These are phyloP conservation scores for Kodamaea jinghongensis DNA, from an alignment of 805 yeast species.

Conservation along the genomic window DNA sequence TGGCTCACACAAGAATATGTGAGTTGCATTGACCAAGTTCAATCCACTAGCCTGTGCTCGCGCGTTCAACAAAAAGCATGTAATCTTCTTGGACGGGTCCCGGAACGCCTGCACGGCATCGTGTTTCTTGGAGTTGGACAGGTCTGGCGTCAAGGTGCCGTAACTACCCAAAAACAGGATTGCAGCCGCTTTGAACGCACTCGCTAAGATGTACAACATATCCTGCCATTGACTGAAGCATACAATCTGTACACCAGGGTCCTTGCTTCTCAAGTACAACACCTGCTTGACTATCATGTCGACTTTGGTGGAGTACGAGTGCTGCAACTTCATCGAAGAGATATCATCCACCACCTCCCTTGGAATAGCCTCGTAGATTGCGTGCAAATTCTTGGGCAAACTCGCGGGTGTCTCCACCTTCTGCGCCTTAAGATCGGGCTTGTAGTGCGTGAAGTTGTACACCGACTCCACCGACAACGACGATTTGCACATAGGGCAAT, in stretches of 20 bases:
- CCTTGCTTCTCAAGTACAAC: constrained; percentile 55
- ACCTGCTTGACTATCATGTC: constrained; percentile 78
- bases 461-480: constrained; percentile 48
- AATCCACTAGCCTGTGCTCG: constrained; percentile 87
- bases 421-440: constrained; percentile 50
- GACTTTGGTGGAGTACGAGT: constrained; percentile 77
- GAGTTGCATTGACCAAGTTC: constrained; percentile 88
- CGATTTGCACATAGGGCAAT: constrained; percentile 83
- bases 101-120: constrained; percentile 59
- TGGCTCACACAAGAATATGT: constrained; percentile 91
- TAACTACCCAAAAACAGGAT: constrained; percentile 57
- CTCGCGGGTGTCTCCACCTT: constrained; percentile 27
- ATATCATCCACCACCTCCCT: constrained; percentile 44
- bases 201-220: constrained; percentile 61
- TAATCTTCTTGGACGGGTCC: constrained; percentile 51
- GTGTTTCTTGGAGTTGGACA: constrained; percentile 23
- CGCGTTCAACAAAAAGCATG: constrained; percentile 84
- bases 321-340: constrained; percentile 27
- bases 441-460: constrained; percentile 65
- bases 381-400: constrained; percentile 22
- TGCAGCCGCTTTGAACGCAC: constrained; percentile 59
- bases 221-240: constrained; percentile 89
- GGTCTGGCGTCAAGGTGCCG: constrained; percentile 34
- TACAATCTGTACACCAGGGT: constrained; percentile 71
- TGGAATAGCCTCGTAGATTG: constrained; percentile 48